A percentile compares a stretch with the other conserved stretches of the same genome.
phyloP scores from a whole-genome alignment of 164 flowering plant species.

The Brasenia schreberi region DNA sequence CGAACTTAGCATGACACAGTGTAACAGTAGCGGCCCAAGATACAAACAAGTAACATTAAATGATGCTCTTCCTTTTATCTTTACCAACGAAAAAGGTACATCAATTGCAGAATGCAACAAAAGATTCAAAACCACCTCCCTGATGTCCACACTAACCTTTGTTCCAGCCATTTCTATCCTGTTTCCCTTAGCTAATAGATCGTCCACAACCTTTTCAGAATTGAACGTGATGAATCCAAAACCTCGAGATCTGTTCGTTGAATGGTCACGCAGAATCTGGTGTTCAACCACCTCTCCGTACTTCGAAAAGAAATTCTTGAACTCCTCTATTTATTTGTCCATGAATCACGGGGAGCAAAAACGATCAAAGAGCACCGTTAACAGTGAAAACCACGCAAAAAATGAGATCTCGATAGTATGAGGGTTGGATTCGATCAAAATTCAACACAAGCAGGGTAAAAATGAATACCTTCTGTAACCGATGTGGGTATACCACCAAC shows the following conservation, averaged over 20 bases:
- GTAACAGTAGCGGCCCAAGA: background rate
- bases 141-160: constrained; percentile 32
- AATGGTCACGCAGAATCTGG: constrained; percentile 75
- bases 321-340: constrained; percentile 40
- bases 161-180: constrained; percentile 52
- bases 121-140: background rate
- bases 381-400: background rate
- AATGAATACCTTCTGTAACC: constrained; percentile 43
- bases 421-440: no score
- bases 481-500: constrained; percentile 80
- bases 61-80: background rate
- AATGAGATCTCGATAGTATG: background rate
- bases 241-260: constrained; percentile 72
- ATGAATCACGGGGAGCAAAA: background rate
- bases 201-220: constrained; percentile 56
- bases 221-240: constrained; percentile 81
- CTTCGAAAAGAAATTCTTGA: constrained; percentile 65
- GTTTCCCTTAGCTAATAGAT: constrained; percentile 52
- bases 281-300: constrained; percentile 70
- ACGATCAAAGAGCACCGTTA: background rate
- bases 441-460: background rate
- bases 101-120: background rate
- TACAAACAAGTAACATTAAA: background rate
- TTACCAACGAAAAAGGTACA: background rate
- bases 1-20: background rate